Evolutionary conservation across 2,329 filamentous ascomycete species (phyloP), one percentile per base, ranked within the genome.

Genomic region (Helminthosporium solani): DNA sequence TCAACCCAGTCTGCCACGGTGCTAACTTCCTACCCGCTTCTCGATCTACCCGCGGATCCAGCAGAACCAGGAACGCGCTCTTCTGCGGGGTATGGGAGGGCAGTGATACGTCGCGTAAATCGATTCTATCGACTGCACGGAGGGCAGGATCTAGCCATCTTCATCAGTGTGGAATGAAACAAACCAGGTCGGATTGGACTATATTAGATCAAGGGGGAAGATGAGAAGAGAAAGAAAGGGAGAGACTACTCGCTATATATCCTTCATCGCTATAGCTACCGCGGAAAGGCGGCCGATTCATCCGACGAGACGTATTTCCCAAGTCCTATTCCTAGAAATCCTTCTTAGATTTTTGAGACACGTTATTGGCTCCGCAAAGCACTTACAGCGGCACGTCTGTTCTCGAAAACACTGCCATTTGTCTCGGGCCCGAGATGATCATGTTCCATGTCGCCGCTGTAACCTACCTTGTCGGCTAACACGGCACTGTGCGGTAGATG

Each of bases 21-120:
- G 7, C 15, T 6, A 33, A 6, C 34, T 28, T 11, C 42, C 50
- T 56, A 7, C 19, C 42, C 7, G 41, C 46, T 9, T 31, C 30
- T 3, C 41, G 16, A 41, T 58, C 50, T 6, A 60, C 50, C 25
- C 45, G 49, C 3, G 53, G 54, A 33, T 60, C 53, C n/a, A 61
- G 20, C 39, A 53, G 27, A 18, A 56, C 54, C 43, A 59, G 19
- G 3, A 56, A 46, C 9, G 36, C 46, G 14, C 41, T 53, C 21
- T 47, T 44, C 25, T 53, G 38, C 16, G 54, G 34, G 30, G 50
- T 51, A 15, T 45, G 31, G 2, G 28, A 6, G 9, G 41, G 38
- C 6, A 33, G n/a, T n/a, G 9, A 59, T n/a, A n/a, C 61, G 18
- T 60, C 47, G n/a, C 56, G 49, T 12, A 71, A 68, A 41, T 72